Base-by-base conservation (phyloP, 805 yeast species). In the Metschnikowia kunwiensis region DNA sequence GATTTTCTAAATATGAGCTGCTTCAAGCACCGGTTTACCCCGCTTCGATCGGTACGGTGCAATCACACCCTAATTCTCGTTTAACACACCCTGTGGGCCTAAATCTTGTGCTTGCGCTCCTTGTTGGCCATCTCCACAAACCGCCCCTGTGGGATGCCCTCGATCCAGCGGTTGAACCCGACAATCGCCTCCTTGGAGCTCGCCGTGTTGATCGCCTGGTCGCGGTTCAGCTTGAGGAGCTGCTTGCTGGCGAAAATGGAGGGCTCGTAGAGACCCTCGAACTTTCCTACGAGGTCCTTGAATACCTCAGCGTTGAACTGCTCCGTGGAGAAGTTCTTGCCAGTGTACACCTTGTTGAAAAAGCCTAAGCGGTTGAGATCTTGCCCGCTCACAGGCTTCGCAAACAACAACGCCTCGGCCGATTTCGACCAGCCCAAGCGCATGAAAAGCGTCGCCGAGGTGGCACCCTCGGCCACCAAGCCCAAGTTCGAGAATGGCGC, bases 401-500 rank as follows among this genome's bases (percentile, higher is more conserved):
- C 77, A 32, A 84, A 72, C 45, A 86, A 64, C 27, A 87, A 63
- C 2, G 86, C 86, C 60, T 86, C 89, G 34, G 80, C 71, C 11
- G 93, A 79, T 44, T 70, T 73, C 43, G 86, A 77, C 63, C 78
- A 66, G 2, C 95, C 95, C 40, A 87, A 63, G 51, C 94, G 73
- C 48, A 68, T 57, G 16, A 84, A 78, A 35, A 87, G 68, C 4
- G 91, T 76, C 7, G 78, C 73, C 11, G 86, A 76, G 1, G 86
- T 64, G 4, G 80, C 85, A 38, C 95, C 95, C 59, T 87, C 96
- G 42, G 83, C 77, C 2, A 84, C 88, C 49, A 87, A 72, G 2
- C 95, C 94, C 48, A 87, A 71, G 54, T 81, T 82, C 28, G 88
- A 78, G 60, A 87, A 87, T 5, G 96, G 96, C 11, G 80, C 72